Base-by-base conservation (phyloP, 805 yeast species). In the Zygosaccharomyces pseudorouxii region DNA sequence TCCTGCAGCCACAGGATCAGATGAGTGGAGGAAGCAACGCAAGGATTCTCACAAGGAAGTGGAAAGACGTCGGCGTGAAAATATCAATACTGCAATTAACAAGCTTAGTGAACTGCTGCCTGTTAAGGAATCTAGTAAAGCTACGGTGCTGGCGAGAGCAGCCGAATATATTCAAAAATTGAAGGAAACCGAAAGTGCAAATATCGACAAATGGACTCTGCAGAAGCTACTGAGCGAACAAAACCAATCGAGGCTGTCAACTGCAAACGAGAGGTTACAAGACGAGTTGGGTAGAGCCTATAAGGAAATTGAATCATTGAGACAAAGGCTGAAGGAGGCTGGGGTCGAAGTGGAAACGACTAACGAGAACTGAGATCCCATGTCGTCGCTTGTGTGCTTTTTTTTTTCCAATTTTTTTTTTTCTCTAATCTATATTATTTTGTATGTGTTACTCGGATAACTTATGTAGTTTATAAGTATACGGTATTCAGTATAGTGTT, bases 21-120 rank as follows among this genome's bases (percentile, higher is more conserved):
- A 60, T 7, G 64, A 59, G 46, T 60, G 67, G 67, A 58, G 59
- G 45, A 59, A 60, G 48, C 80, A 81, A 64, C 81, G 97, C 60
- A 83, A 86, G 60, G 87, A 87, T 59, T 90, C 89, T 68, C 99
- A 93, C 72, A 90, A 89, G 69, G 97, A 90, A 69, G 97, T 90
- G 19, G 97, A 90, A 71, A 78, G 96, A 63, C 81, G 96, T 58
- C 80, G 97, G 68, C 80, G 97, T 62, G 96, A 89, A 64, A 79
- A 82, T 41, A 90, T 90, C 63, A 90, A 89, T 69, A 72, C 76
- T 37, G 97, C 96, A n/a, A 89, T 90, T 62, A 81, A 80, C 59
- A 87, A 82, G 57, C 74, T 90, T 57, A 85, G 90, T 28, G 79
- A 79, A 20, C 67, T 90, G 51, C 79, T 90, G 47, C 96, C 96